Evolutionary conservation across 805 yeast genomes (phyloP), one percentile per base, ranked within the genome.

Genomic region (Cephaloascus fragrans): DNA sequence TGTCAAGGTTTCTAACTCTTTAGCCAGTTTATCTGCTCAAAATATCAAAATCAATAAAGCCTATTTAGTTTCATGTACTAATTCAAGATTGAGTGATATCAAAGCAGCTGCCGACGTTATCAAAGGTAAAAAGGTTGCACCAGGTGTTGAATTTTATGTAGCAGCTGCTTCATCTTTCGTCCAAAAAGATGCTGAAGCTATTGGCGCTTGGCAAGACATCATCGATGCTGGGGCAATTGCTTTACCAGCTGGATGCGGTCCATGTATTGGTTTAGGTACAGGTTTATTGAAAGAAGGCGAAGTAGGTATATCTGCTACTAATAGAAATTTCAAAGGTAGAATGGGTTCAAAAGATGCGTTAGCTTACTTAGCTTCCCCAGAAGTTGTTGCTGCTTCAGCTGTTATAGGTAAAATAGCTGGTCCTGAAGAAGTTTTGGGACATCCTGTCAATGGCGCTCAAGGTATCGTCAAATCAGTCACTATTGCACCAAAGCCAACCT

Each of bases 241-340:
- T 28, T 75, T 93, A 50, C 97, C 97, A 17, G 95, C 98, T 14
- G 99, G 99, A 18, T 93, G 99, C 67, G 99, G 99, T 35, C 99
- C 99, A 18, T 93, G 99, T 69, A 93, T 93, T 55, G 99, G 99
- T 29, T 69, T 93, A 40, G 99, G 99, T 40, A 73, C 94, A 20
- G 99, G 99, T 37, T 68, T 93, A 47, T 69, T 93, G 48, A 80
- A 93, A 62, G 90, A 86, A 28, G 98, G 98, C 35, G 97, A 93
- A 62, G 95, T 93, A 42, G 98, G 99, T 47, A 93, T 93, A 52
- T 85, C 96, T 47, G 98, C 98, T 42, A 93, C 98, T 5, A 93
- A 93, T 69, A 80, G 99, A 69, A 93, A 93, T 65, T 93, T 93
- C 75, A 93, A 93, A 66, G 99, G 99, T 44, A 80, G 99, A 67